These are phyloP conservation scores for Garcia nutans DNA, from an alignment of 345 rosid genomes.

Conservation along the genomic window DNA sequence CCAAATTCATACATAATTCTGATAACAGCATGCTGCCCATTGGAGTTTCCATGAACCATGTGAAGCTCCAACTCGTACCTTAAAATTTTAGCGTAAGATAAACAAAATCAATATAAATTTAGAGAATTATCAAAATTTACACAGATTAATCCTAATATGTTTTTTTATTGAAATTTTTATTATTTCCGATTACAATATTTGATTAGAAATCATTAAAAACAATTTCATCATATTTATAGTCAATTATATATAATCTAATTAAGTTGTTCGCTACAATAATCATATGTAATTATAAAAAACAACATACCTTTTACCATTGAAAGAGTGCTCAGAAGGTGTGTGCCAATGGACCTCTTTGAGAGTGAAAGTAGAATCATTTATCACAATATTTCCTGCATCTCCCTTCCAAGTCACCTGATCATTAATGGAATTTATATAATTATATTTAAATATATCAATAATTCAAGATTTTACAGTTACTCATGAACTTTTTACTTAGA, in stretches of 20 bases:
- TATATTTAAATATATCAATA: background rate
- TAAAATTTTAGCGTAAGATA: background rate
- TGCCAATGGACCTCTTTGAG: slow-evolving; percentile 65
- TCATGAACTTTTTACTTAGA: slow-evolving; percentile 26
- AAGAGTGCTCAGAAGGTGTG: slow-evolving; percentile 59
- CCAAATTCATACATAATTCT: slow-evolving; percentile 60
- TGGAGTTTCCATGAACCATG: slow-evolving; percentile 41
- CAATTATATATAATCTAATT: no score
- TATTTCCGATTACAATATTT: no score
- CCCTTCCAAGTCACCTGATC: slow-evolving; percentile 58
- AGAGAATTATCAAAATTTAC: no score
- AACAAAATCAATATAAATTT: background rate
- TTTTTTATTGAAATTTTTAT: no score
- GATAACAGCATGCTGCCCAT: slow-evolving; percentile 28
- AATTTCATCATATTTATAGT: no score
- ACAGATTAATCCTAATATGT: no score
- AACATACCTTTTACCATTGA: slow-evolving; percentile 48
- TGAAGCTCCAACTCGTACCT: no score
- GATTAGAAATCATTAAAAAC: no score
- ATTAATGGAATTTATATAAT: background rate
- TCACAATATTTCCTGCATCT: slow-evolving; percentile 51
- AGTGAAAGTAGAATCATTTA: slow-evolving; percentile 43
- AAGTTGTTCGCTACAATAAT: no score
- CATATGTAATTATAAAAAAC: background rate
- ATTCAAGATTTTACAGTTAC: background rate